Evolutionary conservation across 306 rosid species (phyloP).

Genomic region (Vachellia pachyceras): DNA sequence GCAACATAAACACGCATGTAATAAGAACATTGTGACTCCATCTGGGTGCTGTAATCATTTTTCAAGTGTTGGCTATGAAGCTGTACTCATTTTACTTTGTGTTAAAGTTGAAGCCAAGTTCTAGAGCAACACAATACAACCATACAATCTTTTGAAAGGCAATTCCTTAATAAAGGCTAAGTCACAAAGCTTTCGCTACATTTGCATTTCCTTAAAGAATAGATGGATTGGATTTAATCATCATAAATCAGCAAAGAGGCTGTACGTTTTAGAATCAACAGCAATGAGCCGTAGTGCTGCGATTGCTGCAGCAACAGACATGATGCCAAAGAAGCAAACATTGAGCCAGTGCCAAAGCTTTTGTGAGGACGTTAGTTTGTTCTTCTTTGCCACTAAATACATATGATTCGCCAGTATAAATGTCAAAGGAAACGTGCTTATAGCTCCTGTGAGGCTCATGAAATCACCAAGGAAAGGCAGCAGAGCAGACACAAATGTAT

Average conservation of each 20-base stretch:
- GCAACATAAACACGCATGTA: slow-evolving; percentile 13
- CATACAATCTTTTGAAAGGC: not conserved
- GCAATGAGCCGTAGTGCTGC: slow-evolving; percentile 85
- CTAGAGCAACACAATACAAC: not conserved
- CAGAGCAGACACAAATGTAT: slow-evolving; percentile 78
- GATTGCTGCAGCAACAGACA: slow-evolving; percentile 81
- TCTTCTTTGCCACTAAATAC: slow-evolving; percentile 81
- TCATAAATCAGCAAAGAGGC: slow-evolving; percentile 80
- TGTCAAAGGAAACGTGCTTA: slow-evolving; percentile 93
- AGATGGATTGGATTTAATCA: not conserved
- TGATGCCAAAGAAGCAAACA: slow-evolving; percentile 69
- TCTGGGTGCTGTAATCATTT: slow-evolving; percentile 21
- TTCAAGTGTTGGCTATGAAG: not conserved
- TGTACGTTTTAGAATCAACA: slow-evolving; percentile 78
- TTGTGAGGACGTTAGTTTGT: slow-evolving; percentile 59
- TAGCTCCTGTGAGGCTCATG: slow-evolving; percentile 98
- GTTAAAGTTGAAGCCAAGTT: not conserved
- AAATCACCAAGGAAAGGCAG: slow-evolving; percentile 96
- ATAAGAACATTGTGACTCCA: slow-evolving; percentile 26
- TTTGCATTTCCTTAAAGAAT: slow-evolving; percentile 34
- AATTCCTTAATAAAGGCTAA: slow-evolving; percentile 4
- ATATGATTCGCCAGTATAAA: slow-evolving; percentile 95
- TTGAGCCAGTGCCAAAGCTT: slow-evolving; percentile 95
- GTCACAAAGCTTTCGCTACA: not conserved
- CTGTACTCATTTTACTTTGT: not conserved